Base-by-base conservation (phyloP, 1,139 yeast species). In the Diutina neorugosa region DNA sequence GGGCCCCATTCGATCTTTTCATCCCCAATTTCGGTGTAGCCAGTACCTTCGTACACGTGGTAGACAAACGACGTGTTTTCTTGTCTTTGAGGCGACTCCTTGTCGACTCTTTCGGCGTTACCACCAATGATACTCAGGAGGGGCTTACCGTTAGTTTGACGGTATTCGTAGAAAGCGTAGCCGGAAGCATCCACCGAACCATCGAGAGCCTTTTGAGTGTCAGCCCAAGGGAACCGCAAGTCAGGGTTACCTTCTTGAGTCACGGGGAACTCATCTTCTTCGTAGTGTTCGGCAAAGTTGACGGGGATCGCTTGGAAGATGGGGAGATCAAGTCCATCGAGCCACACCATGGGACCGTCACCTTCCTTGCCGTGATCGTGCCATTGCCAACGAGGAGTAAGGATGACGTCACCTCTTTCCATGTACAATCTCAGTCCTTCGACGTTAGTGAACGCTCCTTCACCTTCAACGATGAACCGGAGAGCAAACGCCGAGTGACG, bases 321-420 rank as follows among this genome's bases (percentile, higher is more conserved):
- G 34, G 64, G 64, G 42, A 61, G 57, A 51, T 61, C 64, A 9
- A 61, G 56, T 11, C 64, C 64, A 48, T 61, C 64, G 9, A 61
- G 55, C 64, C 64, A 61, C 44, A 61, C 59, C 64, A 61, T 61
- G 6, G 64, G 62, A n/a, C 63, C 64, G 20, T 52, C 46, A 6
- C 64, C 64, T 44, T 61, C 63, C 48, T 61, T 61, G 18, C 64
- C 64, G 44, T 61, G 64, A 55, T 61, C 64, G 51, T 61, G 64
- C 64, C 64, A 61, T n/a, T 57, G 54, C 63, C 63, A 60, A 42
- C 64, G 55, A 23, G 64, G 64, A 23, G 64, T 61, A n/a, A 61
- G 52, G 48, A 61, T 60, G 19, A 61, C 63, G 53, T 61, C 64
- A 18, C 64, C 64, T 43, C 57, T 53, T 40, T 58, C 57, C 64